Conservation (phyloP, 768 basidiomycete genomes). For the Coprinellus aureogranulatus region DNA sequence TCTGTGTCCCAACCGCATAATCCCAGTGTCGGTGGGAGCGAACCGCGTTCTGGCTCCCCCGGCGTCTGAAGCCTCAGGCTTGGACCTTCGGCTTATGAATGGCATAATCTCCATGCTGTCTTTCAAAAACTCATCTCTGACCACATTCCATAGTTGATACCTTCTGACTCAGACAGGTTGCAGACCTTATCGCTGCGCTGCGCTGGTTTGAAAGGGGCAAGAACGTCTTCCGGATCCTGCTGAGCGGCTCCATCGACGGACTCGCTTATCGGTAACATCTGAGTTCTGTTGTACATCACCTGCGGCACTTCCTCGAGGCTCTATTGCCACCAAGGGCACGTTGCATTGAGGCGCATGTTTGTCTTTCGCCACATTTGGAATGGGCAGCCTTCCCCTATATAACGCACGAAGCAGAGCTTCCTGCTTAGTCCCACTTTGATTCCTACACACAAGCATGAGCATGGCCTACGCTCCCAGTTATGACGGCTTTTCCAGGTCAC, state of each 20-base stretch:
- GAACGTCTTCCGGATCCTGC: not conserved
- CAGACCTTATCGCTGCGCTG: not conserved
- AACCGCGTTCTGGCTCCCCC: no score
- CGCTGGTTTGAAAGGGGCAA: not conserved
- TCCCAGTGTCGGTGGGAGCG: no score
- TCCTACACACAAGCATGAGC: not conserved
- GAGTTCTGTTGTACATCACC: no score
- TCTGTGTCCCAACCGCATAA: no score
- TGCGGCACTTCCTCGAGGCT: conserved; percentile 2
- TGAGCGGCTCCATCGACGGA: not conserved
- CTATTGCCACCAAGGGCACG: not conserved
- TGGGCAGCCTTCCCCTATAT: not conserved
- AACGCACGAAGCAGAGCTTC: no score
- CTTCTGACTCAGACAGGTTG: no score
- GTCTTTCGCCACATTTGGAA: not conserved
- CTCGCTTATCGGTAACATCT: not conserved
- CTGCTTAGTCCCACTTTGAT: no score
- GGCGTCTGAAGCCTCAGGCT: no score
- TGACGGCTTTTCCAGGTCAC: conserved; percentile 24
- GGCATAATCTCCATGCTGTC: no score
- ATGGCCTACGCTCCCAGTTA: conserved; percentile 23
- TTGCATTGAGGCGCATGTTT: not conserved
- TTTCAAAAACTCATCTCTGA: no score
- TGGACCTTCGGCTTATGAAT: no score
- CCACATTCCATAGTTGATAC: no score